Evolutionary conservation across 2,329 filamentous ascomycete species (phyloP), one percentile per base, ranked within the genome.

Genomic region (Colletotrichum tamarilloi): DNA sequence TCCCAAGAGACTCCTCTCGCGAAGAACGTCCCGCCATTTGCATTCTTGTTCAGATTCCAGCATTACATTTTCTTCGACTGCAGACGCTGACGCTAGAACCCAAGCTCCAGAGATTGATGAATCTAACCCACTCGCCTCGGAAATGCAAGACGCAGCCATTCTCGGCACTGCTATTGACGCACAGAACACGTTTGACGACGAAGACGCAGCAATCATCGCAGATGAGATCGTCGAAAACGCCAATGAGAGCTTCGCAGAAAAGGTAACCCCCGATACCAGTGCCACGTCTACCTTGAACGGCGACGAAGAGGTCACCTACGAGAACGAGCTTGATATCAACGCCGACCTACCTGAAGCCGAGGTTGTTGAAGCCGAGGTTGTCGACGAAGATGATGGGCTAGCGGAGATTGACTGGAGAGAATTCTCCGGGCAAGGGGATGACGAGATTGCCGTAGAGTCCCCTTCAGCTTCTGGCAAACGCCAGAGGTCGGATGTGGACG

Each of bases 231-330:
- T 22, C 35, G 35, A 59, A 35, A 62, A 42, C 32, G 32, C 58
- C 38, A 63, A 74, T 42, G 55, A 66, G 12, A 53, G 26, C 26
- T 52, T 53, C 16, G 62, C 62, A 35, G 66, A 62, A 56, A 74
- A 75, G 71, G 74, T 67, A 70, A 74, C 67, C 35, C 68, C 74
- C 57, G 74, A 68, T 26, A 78, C 79, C 30, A 81, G 79, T 68
- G 80, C 80, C 24, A 82, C 81, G 19, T 77, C 80, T 32, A 82
- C 81, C 5, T 74, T 82, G 42, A 76, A 78, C 62, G 82, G 79
- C 57, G 79, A 81, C 46, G 81, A 78, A 49, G 80, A 81, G 38
- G 77, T 75, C 28, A 76, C 73, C 28, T 76, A 76, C 52, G 67
- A 77, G 52, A 72, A 77, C 52, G 78, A 81, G 22, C 84, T 76